Percentiles rank a stretch among this genome's conserved stretches.
Evolutionary conservation across 176 grass and related monocot genomes (phyloP).

Genomic region (Melocanna baccifera): DNA sequence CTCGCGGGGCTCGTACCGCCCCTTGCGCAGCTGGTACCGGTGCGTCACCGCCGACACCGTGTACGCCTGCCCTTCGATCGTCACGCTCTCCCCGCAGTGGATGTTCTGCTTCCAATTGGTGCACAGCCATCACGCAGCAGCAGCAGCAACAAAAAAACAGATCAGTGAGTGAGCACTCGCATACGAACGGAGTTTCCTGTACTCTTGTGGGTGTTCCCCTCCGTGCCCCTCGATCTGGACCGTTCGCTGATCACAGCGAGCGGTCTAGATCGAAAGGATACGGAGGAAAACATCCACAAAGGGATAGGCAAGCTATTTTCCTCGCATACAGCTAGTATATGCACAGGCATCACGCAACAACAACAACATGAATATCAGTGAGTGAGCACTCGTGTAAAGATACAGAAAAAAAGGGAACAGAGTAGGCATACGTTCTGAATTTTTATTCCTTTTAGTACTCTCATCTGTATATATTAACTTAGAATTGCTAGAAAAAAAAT

Average conservation of each 20-base stretch:
- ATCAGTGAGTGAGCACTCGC: neutral
- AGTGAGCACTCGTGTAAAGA: neutral
- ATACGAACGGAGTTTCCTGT: too few relatives aligned
- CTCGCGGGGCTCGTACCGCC: slow-evolving; percentile 84
- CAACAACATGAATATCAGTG: neutral
- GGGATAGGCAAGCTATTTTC: too few relatives aligned
- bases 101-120: slow-evolving; percentile 49
- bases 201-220: too few relatives aligned
- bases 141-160: neutral
- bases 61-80: slow-evolving; percentile 83
- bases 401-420: neutral
- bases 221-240: too few relatives aligned
- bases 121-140: neutral
- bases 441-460: neutral
- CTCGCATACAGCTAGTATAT: too few relatives aligned
- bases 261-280: too few relatives aligned
- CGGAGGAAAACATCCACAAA: too few relatives aligned
- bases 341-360: neutral
- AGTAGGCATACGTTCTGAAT: neutral
- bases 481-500: too few relatives aligned
- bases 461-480: neutral
- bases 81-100: slow-evolving; percentile 95
- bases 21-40: slow-evolving; percentile 89
- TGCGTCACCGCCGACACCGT: slow-evolving; percentile 80
- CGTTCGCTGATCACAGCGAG: too few relatives aligned